Percentiles rank a stretch among this genome's conserved stretches.
Evolutionary conservation across 768 basidiomycete genomes (phyloP).

Genomic region (Termitomyces sp.): DNA sequence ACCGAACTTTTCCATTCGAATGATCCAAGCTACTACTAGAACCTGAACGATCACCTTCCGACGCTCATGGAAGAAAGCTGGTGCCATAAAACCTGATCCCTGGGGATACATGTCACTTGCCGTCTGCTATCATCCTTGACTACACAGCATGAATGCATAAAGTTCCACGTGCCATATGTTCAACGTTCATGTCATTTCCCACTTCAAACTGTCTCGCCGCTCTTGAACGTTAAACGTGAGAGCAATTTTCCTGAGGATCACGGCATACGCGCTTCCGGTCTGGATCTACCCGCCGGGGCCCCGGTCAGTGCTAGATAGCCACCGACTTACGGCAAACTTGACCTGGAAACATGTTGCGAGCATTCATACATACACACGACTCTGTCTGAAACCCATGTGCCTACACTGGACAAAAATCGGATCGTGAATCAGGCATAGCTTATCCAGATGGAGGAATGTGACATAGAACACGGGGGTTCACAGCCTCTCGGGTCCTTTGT

Average conservation of each 20-base stretch:
- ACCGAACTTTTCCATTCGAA: neutral
- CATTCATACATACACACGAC: neutral
- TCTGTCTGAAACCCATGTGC: neutral
- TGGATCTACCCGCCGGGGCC: neutral
- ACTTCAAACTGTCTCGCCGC: neutral
- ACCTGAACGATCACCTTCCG: neutral
- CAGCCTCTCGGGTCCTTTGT: neutral
- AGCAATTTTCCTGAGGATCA: neutral
- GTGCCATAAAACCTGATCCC: neutral
- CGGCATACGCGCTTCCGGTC: neutral
- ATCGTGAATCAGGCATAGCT: neutral
- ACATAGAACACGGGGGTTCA: neutral
- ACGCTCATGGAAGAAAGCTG: conserved; percentile 2
- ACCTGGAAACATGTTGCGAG: neutral
- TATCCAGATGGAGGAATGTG: neutral
- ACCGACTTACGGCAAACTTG: neutral
- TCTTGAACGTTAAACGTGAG: neutral
- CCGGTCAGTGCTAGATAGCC: neutral
- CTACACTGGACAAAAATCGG: too few species aligned
- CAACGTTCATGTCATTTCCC: neutral
- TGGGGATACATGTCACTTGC: conserved; percentile 4
- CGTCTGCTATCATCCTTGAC: neutral
- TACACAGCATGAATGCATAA: neutral
- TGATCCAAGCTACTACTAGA: neutral
- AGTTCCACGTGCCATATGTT: neutral